Evolutionary conservation across 768 basidiomycete genomes (phyloP), one percentile per base, ranked within the genome.

Genomic region (Galerina marginata): DNA sequence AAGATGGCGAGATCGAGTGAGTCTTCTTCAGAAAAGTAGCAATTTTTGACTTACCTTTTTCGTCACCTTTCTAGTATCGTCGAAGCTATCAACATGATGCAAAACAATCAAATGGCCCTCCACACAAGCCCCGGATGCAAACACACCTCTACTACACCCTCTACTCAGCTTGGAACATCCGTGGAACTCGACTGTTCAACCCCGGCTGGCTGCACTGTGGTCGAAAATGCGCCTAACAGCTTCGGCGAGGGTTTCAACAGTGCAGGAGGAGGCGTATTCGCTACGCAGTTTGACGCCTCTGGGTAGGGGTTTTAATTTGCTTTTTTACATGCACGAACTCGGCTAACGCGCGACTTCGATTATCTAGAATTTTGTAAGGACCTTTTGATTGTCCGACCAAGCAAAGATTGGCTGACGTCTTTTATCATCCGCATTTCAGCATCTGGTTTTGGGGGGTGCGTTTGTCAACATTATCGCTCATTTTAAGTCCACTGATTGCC

Each of bases 261-360:
- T 7, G 82, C 80, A 0, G 82, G 83, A 11, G 86, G 86, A 33
- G 85, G 79, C 0, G 75, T 78, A 1, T 93, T 79, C 72, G 89
- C 89, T 2, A 81, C 87, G 3, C 89, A 90, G 65, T 87, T 90
- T 61, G 90, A 90, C 51, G 75, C 79, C 6, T 70, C 80, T 1
- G 88, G 76, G 75, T 75, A 48, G 47, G 71, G 70, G 1, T 46
- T 20, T 39, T 44, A 33, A 3, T 54, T 37, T 20, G 20, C 20
- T 36, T 15, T 16, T 51, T 16, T 6, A 14, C n/a, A 46, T 16
- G 6, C 14, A 26, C 20, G 29, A 16, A 23, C 14, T 9, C n/a
- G 11, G 7, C 26, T 48, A 14, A 42, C 2, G 7, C 16, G 23
- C 14, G 14, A 29, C 50, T 43, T 20, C 15, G 29, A 33, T 33